Evolutionary conservation across 1,284 basidiomycete genomes (phyloP), one percentile per base, ranked within the genome.

Genomic region (Sporisorium sorghi): DNA sequence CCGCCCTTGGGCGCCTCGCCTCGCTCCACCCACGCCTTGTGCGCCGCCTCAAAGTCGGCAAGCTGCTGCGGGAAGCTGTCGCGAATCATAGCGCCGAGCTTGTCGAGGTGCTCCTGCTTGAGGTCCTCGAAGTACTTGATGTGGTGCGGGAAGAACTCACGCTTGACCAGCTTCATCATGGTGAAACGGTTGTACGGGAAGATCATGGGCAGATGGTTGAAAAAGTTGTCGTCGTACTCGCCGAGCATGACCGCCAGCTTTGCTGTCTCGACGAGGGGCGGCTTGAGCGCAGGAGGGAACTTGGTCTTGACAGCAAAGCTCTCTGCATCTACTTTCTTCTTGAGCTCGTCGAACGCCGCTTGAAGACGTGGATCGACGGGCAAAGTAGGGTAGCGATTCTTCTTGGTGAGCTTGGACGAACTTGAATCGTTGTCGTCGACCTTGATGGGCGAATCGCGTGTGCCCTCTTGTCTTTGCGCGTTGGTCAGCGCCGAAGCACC

Each of bases 181-280:
- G 86, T 86, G 84, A 92, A 96, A 77, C 92, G 91, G 85, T 97
- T 97, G 84, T 96, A 96, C 0, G 93, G 93, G 81, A 97, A 95
- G 44, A 96, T 86, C 30, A 87, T 87, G 0, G 94, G 93, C 89
- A 97, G 91, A 39, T 91, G 87, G 79, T 90, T 91, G 86, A 96
- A 96, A 83, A 95, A 96, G 81, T 92, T 90, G 21, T 95, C 93
- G 78, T 93, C 91, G 85, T 94, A 96, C 83, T 95, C 92, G 84
- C 90, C 92, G 37, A 93, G 87, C 55, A 89, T 87, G 77, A 96
- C 90, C 0, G 95, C 95, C 54, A 91, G 88, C 52, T 92, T 85
- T 1, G 93, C 92, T 35, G 93, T 89, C 32, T 89, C 85, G 32
- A 88, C 86, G 7, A 97, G 88, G 5, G 89, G 80, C 0, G 91